Evolutionary conservation across 352 stramenopile genomes (phyloP), one percentile per base, ranked within the genome.

Genomic region (Peronospora destructor): DNA sequence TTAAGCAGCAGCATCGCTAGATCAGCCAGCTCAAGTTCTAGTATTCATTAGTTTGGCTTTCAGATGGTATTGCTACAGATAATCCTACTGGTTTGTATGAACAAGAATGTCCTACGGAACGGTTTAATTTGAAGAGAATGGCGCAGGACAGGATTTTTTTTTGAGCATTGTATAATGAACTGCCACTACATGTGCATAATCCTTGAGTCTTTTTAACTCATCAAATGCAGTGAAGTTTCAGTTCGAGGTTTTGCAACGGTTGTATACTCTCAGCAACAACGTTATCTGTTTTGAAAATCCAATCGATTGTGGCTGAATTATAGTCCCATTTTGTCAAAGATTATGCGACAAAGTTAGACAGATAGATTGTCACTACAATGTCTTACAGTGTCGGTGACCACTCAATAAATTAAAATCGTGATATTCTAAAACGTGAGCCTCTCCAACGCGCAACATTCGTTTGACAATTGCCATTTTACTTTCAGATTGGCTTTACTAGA

Each of bases 31-130:
- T 56, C 53, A 68, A 66, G n/a, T n/a, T 66, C 36, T 46, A 74
- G 33, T 85, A 83, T 57, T 60, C 71, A 32, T 23, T 23, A 64
- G 53, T 32, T 85, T 44, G 73, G 73, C 36, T 71, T 75, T 56
- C 68, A 78, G 38, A 67, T 64, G 34, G 46, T 79, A 56, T 61
- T 77, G 45, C 54, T 85, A 44, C 68, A 82, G 36, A 76, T 85
- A 58, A 72, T 85, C 16, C 73, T 71, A 28, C 48, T 76, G 38
- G 38, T 12, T 43, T 56, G 19, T 42, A 62, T 16, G 48, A 29
- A 26, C 32, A 66, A 66, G 14, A 62, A 48, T 42, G 39, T 46
- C 6, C 35, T 43, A n/a, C n/a, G n/a, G n/a, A n/a, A n/a, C n/a
- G n/a, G 58, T 66, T 32, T 66, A 66, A 58, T 13, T 8, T 17